Evolutionary conservation across 495 filamentous ascomycete genomes (phyloP).

Genomic region (Podospora didyma): DNA sequence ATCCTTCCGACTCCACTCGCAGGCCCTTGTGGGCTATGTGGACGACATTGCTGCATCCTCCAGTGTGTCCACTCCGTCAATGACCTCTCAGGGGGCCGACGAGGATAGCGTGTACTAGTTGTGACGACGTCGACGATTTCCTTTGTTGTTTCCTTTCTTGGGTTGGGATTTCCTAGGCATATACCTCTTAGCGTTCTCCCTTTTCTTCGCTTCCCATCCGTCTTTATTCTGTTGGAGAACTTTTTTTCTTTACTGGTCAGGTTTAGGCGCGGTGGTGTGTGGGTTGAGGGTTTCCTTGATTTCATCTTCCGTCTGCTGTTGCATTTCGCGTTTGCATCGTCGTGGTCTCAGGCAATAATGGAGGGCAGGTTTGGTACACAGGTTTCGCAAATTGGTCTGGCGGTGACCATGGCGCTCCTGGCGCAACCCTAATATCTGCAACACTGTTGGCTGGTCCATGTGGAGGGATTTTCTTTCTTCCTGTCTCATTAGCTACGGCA

Average conservation of each 20-base stretch:
- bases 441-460: constrained; percentile 53
- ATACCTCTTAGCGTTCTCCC: constrained; percentile 41
- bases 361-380: constrained; percentile 39
- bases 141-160: constrained; percentile 33
- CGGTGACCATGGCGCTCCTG: constrained; percentile 35
- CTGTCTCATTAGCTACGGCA: constrained; percentile 51
- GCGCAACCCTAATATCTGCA: constrained; percentile 51
- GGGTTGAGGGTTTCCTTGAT: constrained; percentile 20
- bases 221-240: constrained; percentile 28
- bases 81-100: constrained; percentile 58
- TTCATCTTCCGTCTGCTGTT: constrained; percentile 22
- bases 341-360: constrained; percentile 42
- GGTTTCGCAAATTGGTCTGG: constrained; percentile 41
- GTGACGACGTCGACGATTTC: constrained; percentile 43
- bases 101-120: constrained; percentile 58
- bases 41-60: constrained; percentile 62
- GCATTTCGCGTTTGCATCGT: constrained; percentile 40
- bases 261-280: constrained; percentile 25
- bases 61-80: constrained; percentile 56
- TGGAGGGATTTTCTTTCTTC: constrained; percentile 35
- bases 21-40: constrained; percentile 89
- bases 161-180: constrained; percentile 42
- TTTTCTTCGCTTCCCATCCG: constrained; percentile 25
- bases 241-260: constrained; percentile 15
- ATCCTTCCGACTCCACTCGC: constrained; percentile 93